phyloP scores from a whole-genome alignment of 169 alveolate genomes.

The Eimeria brunetti region DNA sequence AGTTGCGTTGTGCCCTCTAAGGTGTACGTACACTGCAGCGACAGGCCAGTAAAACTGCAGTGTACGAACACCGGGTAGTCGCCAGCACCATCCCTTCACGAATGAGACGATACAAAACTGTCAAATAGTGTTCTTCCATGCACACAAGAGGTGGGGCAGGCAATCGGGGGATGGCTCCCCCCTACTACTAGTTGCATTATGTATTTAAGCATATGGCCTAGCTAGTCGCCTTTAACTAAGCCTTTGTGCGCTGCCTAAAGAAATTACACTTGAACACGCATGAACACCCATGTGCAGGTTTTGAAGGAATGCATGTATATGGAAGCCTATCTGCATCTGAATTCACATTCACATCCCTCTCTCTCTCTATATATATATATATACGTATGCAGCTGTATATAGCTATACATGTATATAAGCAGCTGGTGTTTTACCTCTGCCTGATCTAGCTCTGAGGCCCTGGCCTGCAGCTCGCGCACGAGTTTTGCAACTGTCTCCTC shows the following conservation, averaged over 20 bases:
- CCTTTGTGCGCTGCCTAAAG: not conserved
- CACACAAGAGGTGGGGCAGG: not conserved
- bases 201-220: not conserved
- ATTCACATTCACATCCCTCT: too few relatives aligned
- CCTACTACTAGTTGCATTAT: not conserved
- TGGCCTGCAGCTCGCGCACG: constrained; percentile 11
- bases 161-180: not conserved
- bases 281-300: not conserved
- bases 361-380: too few relatives aligned
- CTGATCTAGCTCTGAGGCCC: constrained; percentile 11
- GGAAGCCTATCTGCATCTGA: too few relatives aligned
- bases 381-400: too few relatives aligned
- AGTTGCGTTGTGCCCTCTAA: not conserved
- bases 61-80: not conserved
- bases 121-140: not conserved
- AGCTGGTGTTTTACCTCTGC: not conserved
- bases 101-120: not conserved
- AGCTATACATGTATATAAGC: too few relatives aligned
- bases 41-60: not conserved
- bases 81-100: not conserved
- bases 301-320: not conserved
- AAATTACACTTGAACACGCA: not conserved
- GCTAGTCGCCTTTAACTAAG: not conserved
- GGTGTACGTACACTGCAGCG: not conserved
- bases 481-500: constrained; percentile 37